These are phyloP conservation scores for Aspergillus pseudoglaucus DNA, from an alignment of 2,329 filamentous ascomycete species.

Conservation along the genomic window DNA sequence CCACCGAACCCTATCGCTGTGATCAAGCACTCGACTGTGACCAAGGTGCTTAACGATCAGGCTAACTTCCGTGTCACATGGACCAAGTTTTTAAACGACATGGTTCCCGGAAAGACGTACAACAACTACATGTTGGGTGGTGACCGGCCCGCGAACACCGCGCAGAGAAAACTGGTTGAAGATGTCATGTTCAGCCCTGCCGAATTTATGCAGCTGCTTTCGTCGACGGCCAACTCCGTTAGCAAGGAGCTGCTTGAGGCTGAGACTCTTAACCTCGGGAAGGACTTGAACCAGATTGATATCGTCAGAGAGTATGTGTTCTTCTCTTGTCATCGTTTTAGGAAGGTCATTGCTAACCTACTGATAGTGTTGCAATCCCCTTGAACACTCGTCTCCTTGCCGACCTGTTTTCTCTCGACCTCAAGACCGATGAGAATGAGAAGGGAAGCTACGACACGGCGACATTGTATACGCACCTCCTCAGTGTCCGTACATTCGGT, in stretches of 20 bases:
- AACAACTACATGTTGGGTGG: slow-evolving; percentile 16
- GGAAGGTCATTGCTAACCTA: background rate
- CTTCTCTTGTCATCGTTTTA: background rate
- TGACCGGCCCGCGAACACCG: slow-evolving; percentile 9
- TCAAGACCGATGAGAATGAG: slow-evolving; percentile 21
- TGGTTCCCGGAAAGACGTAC: slow-evolving; percentile 12
- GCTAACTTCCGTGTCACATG: slow-evolving; percentile 17
- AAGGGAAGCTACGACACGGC: slow-evolving; percentile 42
- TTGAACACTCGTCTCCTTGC: slow-evolving; percentile 20
- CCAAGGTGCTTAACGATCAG: slow-evolving; percentile 15
- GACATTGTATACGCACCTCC: slow-evolving; percentile 46
- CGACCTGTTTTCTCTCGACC: slow-evolving; percentile 18
- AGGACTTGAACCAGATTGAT: slow-evolving; percentile 18
- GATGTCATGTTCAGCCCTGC: slow-evolving; percentile 14
- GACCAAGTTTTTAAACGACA: slow-evolving; percentile 14
- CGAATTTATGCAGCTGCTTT: slow-evolving; percentile 14
- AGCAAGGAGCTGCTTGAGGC: slow-evolving; percentile 15
- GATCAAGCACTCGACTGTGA: slow-evolving; percentile 12
- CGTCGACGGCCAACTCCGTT: slow-evolving; percentile 8
- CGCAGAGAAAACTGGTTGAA: slow-evolving; percentile 14
- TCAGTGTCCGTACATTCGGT: slow-evolving; percentile 43
- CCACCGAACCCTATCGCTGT: slow-evolving; percentile 12
- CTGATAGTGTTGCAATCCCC: slow-evolving; percentile 16
- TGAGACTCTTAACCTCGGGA: slow-evolving; percentile 12
- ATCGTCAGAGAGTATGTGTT: slow-evolving; percentile 15